phyloP scores from a whole-genome alignment of 2,329 filamentous ascomycete species.

The Ophiostoma quercus region DNA sequence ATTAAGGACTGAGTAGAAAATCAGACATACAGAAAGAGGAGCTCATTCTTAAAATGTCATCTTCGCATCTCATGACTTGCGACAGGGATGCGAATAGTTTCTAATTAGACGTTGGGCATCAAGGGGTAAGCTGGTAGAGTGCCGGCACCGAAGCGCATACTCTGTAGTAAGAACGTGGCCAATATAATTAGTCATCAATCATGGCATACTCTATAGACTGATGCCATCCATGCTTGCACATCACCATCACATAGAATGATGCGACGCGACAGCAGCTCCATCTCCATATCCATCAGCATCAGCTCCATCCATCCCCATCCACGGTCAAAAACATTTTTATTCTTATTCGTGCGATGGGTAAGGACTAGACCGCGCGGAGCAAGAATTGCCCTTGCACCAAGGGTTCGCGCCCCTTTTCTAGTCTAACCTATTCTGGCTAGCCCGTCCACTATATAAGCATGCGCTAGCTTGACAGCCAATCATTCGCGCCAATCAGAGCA shows the following conservation, averaged over 20 bases:
- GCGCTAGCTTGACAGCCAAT: constrained; percentile 5
- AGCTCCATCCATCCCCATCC: not conserved
- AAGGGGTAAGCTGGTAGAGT: not conserved
- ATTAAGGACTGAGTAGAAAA: no score
- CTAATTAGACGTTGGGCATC: not conserved
- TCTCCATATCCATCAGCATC: not conserved
- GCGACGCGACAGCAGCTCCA: not conserved
- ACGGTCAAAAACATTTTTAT: not conserved
- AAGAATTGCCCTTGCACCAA: constrained; percentile 13
- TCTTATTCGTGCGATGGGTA: constrained; percentile 7
- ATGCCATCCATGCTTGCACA: no score
- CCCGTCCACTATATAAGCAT: not conserved
- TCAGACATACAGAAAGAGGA: not conserved
- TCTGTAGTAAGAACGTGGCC: not conserved
- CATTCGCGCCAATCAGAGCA: constrained; percentile 8
- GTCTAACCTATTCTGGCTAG: not conserved
- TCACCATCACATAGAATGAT: not conserved
- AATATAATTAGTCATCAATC: not conserved
- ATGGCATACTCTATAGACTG: no score
- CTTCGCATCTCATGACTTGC: not conserved
- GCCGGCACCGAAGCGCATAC: no score
- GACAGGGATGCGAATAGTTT: constrained; percentile 3
- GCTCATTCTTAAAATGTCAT: not conserved
- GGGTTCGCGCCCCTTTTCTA: constrained; percentile 8
- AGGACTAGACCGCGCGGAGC: constrained; percentile 4